Base-by-base conservation (phyloP, 148 eudicot genomes). In the Rhododendron henanense region DNA sequence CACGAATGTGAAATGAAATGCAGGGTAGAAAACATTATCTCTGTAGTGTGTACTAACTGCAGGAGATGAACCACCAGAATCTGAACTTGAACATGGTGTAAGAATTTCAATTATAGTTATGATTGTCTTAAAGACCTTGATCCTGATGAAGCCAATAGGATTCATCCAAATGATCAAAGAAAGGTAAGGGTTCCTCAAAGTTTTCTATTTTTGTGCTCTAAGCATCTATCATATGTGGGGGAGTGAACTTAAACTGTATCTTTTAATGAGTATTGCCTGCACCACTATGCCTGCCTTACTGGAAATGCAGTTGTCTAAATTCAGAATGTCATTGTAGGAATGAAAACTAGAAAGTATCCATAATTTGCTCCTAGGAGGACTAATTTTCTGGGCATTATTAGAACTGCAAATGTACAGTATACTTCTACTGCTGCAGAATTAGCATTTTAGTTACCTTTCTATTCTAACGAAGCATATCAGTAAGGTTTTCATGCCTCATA, bases 101-200 rank as follows among this genome's bases (percentile, higher is more conserved):
- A 69, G 65, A 79, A 82, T 83, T 73, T 75, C 41, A 63, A 41
- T 65, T 89, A 86, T 86, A 91, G 90, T 84, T 93, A 93, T 89
- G 92, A 90, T 16, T 79, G 79, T 84, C 96, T 97, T 69, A 93
- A 87, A 85, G 93, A 89, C 21, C 84, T 97, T 75, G 99, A 97
- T 93, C 95, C 96, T 51, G 90, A 88, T 86, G 96, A 98, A 84
- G 98, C 99, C 35, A 93, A 94, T 88, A 92, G 99, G 90, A 88
- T 96, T 87, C 97, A 95, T 88, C 99, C 98, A 81, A 96, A 96
- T 91, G 98, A 97, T 89, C 90, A 89, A 19, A 90, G 99, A 89
- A 97, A 95, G 93, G 98, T 94, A 89, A 83, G 90, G 35, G 19
- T 82, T 6, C 51, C 37, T 18, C 18, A 4, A 39, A 16, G 31